These are phyloP conservation scores for Przewalskia tangutica DNA, from an alignment of 257 asterid genomes.

Conservation along the genomic window DNA sequence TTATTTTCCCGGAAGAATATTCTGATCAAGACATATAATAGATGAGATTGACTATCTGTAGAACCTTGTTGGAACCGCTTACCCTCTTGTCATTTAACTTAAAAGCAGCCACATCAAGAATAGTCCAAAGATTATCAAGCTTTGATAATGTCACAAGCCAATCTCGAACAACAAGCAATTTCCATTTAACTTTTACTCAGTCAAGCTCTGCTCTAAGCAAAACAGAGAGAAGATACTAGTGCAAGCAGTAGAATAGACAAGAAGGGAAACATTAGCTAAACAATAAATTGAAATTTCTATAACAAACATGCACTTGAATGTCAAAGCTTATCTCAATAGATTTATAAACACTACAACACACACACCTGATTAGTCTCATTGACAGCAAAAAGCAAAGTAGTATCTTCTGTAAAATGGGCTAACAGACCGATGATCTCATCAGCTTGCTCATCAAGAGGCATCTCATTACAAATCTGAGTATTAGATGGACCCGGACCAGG, in stretches of 20 bases:
- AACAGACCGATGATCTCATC: constrained; percentile 34
- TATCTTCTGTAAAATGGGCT: constrained; percentile 26
- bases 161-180: background rate
- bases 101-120: background rate
- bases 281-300: background rate
- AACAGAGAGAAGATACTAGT: background rate
- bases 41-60: background rate
- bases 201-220: background rate
- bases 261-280: background rate
- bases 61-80: background rate
- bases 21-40: background rate
- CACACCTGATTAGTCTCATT: constrained; percentile 34
- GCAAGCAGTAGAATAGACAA: background rate
- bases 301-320: background rate
- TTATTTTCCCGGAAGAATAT: background rate
- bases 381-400: constrained; percentile 5
- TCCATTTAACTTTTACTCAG: background rate
- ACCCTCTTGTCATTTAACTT: background rate
- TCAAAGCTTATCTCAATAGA: background rate
- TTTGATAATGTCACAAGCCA: background rate
- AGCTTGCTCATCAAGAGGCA: constrained; percentile 12
- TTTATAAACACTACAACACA: background rate
- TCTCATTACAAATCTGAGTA: constrained; percentile 16
- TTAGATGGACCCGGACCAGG: constrained; percentile 23
- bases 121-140: background rate